These are phyloP conservation scores for Cryptosporidium sp. DNA, from an alignment of 169 alveolate species.

Conservation along the genomic window DNA sequence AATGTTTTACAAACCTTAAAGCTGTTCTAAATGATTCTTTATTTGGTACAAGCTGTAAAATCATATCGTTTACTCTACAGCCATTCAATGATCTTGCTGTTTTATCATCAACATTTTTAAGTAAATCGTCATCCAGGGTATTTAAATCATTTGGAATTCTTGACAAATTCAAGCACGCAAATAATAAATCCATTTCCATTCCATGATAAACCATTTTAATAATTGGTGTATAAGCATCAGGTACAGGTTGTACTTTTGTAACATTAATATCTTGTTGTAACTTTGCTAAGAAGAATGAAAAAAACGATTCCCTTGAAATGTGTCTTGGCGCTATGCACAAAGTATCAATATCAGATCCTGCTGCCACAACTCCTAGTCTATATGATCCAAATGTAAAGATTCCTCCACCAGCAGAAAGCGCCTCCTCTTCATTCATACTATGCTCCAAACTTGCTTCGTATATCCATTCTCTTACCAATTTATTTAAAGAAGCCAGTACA, in stretches of 20 bases:
- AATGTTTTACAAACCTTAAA: conserved; percentile 94
- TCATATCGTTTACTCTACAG: conserved; percentile 94
- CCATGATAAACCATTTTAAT: conserved; percentile 92
- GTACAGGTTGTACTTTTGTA: conserved; percentile 92
- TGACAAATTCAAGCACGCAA: conserved; percentile 92
- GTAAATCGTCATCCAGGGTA: conserved; percentile 87
- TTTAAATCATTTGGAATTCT: conserved; percentile 80
- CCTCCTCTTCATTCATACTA: conserved; percentile 90
- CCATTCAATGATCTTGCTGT: conserved; percentile 93
- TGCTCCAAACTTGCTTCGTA: conserved; percentile 83
- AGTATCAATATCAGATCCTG: conserved; percentile 98
- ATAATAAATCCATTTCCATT: conserved; percentile 96
- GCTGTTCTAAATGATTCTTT: conserved; percentile 92
- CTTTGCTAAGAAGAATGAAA: conserved; percentile 89
- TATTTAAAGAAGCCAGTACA: conserved; percentile 89
- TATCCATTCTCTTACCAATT: conserved; percentile 91
- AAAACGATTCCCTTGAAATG: conserved; percentile 93
- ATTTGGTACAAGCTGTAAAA: conserved; percentile 93
- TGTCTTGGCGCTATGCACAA: conserved; percentile 97
- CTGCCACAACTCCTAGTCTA: conserved; percentile 96
- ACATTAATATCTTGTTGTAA: conserved; percentile 91
- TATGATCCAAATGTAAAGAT: conserved; percentile 96
- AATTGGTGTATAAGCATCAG: conserved; percentile 97
- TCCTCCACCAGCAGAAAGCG: conserved; percentile 90
- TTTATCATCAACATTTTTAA: conserved; percentile 85